Base-by-base conservation (phyloP, 495 filamentous ascomycete species). In the Lophiotrema nucula region DNA sequence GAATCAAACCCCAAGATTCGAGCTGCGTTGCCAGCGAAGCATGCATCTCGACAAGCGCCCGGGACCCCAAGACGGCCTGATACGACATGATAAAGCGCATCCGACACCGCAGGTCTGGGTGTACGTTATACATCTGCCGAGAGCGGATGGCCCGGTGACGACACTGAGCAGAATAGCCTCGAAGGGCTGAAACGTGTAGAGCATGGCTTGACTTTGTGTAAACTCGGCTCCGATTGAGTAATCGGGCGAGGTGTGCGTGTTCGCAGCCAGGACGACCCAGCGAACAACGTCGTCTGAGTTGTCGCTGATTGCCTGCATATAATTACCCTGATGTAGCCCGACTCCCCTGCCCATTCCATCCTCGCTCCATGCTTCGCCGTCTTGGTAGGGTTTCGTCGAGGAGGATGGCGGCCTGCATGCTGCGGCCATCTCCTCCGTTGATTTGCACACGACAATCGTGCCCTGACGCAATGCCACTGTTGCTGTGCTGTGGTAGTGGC, bases 21-120 rank as follows among this genome's bases (percentile, higher is more conserved):
- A 10, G 60, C 52, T 53, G 60, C 60, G 53, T 58, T 63, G 60
- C 60, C 60, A 63, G 60, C 60, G 39, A 52, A 63, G 60, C 60
- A 37, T 57, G 53, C 53, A 57, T 46, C 47, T 46, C 10, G 26
- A 54, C 49, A 49, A 49, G 53, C 53, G 39, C 47, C 47, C 31
- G 53, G 60, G 46, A 47, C 45, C 16, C 51, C 58, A 50, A 62
- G n/a, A 50, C 37, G 51, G 18, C 21, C 58, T 49, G 28, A 12
- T 33, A 23, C 50, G 41, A 38, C 45, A 2, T 13, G 27, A 53
- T 21, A 12, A n/a, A 19, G 24, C 10, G 13, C 49, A 47, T 41
- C 51, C 58, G 51, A 49, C 42, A 39, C 58, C 58, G 45, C 45
- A 37, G 10, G 26, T 21, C 35, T 52, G 51, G 58, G 51, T 48